phyloP scores from a whole-genome alignment of 139 green algal species.

The Ulvella scutata region DNA sequence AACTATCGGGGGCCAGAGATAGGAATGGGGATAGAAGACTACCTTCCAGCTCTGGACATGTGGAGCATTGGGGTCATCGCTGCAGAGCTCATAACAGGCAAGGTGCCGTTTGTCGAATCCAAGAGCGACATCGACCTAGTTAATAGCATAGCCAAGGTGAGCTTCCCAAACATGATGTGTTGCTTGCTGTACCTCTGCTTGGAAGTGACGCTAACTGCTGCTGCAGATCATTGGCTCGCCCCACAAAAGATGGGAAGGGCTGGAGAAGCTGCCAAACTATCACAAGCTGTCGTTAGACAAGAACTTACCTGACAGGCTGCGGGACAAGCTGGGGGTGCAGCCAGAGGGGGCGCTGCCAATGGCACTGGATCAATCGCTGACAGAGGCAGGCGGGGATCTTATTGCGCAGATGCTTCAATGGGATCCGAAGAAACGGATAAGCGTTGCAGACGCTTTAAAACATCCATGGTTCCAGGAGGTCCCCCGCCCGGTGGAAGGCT shows the following conservation, averaged over 20 bases:
- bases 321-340: neutral
- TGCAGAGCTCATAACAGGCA: slow-evolving; percentile 62
- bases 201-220: too few relatives aligned
- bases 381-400: neutral
- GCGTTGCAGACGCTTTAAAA: neutral
- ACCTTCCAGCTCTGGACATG: slow-evolving; percentile 74
- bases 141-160: neutral
- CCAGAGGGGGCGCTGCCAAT: neutral
- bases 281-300: neutral
- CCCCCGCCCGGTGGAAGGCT: neutral
- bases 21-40: slow-evolving; percentile 65
- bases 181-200: too few relatives aligned
- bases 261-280: neutral
- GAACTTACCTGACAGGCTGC: neutral
- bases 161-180: too few relatives aligned
- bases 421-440: neutral
- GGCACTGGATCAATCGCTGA: neutral
- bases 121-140: neutral
- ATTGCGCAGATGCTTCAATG: neutral
- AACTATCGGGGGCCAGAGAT: slow-evolving; percentile 78
- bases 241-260: neutral
- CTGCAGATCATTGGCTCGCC: neutral
- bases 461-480: slow-evolving; percentile 7
- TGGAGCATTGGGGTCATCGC: slow-evolving; percentile 89
- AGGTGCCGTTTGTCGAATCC: neutral